phyloP scores from a whole-genome alignment of 768 basidiomycete species.

The Pilatotrama ljubarskyi region DNA sequence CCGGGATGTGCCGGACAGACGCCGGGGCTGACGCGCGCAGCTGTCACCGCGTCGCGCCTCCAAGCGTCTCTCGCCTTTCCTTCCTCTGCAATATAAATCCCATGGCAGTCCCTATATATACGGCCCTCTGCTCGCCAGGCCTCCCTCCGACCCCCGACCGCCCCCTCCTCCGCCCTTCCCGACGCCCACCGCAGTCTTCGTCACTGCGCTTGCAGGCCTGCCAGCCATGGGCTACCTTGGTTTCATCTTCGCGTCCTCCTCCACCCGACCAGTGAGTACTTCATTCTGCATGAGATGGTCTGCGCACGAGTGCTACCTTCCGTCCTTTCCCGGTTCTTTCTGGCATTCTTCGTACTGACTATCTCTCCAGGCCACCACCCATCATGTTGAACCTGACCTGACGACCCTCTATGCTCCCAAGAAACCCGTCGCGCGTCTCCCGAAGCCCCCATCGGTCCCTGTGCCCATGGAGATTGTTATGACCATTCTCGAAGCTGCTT shows the following conservation, averaged over 20 bases:
- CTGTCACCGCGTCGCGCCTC: conserved; percentile 5
- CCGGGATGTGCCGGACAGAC: neutral
- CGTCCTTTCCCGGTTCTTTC: neutral
- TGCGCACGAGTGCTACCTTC: neutral
- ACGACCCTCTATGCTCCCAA: conserved; percentile 29
- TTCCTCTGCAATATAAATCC: conserved; percentile 1
- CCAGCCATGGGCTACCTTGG: conserved; percentile 20
- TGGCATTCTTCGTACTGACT: neutral
- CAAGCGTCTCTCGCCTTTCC: neutral
- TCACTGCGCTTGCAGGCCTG: neutral
- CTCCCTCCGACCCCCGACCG: conserved; percentile 11
- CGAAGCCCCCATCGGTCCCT: conserved; percentile 20
- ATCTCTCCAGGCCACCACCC: neutral
- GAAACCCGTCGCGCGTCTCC: conserved; percentile 21
- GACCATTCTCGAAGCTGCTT: conserved; percentile 60
- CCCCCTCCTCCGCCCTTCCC: conserved; percentile 5
- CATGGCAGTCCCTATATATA: conserved; percentile 10
- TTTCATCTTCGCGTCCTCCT: conserved; percentile 12
- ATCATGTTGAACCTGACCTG: conserved; percentile 30
- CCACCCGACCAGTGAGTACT: conserved; percentile 1
- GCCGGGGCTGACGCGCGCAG: neutral
- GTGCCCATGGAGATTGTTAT: conserved; percentile 67
- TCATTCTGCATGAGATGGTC: neutral
- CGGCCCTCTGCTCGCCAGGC: neutral
- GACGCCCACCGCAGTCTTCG: conserved; percentile 8